phyloP scores from a whole-genome alignment of 495 filamentous ascomycete genomes.

The Trichoderma gamsii region DNA sequence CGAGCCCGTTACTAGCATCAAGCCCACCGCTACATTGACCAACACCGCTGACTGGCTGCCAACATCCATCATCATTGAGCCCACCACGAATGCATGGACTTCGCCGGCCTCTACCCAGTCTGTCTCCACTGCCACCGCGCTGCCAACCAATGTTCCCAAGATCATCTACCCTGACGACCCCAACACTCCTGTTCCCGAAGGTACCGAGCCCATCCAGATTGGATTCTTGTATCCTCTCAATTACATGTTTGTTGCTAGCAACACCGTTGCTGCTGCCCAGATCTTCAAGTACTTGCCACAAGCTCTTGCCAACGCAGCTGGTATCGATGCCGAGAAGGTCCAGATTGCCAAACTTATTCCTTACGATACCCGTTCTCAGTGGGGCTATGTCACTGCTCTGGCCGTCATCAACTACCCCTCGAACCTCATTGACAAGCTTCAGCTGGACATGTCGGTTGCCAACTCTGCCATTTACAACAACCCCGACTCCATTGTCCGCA shows the following conservation, averaged over 20 bases:
- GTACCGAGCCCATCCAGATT: slow-evolving; percentile 67
- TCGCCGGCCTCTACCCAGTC: slow-evolving; percentile 20
- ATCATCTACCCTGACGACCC: slow-evolving; percentile 59
- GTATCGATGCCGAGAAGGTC: slow-evolving; percentile 44
- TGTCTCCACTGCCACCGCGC: slow-evolving; percentile 31
- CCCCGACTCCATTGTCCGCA: slow-evolving; percentile 48
- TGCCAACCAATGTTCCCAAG: slow-evolving; percentile 61
- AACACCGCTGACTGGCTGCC: slow-evolving; percentile 38
- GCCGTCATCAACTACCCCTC: slow-evolving; percentile 68
- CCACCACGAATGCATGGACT: slow-evolving; percentile 28
- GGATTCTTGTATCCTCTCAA: slow-evolving; percentile 76
- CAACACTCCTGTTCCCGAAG: slow-evolving; percentile 42
- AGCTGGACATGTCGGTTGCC: slow-evolving; percentile 60
- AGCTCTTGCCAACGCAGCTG: slow-evolving; percentile 64
- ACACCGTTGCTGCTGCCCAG: slow-evolving; percentile 66
- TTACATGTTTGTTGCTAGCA: slow-evolving; percentile 71
- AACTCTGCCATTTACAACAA: slow-evolving; percentile 68
- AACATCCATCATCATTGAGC: slow-evolving; percentile 38
- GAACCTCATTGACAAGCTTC: slow-evolving; percentile 55
- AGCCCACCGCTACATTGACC: slow-evolving; percentile 35
- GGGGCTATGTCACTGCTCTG: slow-evolving; percentile 79
- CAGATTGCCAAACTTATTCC: slow-evolving; percentile 69
- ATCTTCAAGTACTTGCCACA: slow-evolving; percentile 77
- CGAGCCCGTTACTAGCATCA: slow-evolving; percentile 30
- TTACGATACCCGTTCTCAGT: slow-evolving; percentile 60